Conservation (phyloP, 352 stramenopile species). For the Globisporangium paddicum region DNA sequence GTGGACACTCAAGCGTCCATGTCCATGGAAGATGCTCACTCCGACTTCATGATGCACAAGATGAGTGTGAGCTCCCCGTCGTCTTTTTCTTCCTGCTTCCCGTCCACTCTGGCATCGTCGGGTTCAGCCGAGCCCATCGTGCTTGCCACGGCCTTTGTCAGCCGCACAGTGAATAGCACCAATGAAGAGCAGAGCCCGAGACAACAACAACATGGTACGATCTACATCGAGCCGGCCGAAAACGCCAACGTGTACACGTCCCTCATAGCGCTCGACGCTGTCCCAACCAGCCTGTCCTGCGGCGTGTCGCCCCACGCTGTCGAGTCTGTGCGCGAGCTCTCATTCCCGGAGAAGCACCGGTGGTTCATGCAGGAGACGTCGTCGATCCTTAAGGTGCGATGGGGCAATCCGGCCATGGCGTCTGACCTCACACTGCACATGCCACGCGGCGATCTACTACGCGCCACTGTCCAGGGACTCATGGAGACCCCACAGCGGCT, state of each 20-base stretch:
- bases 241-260: slow-evolving; percentile 29
- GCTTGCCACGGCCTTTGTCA: slow-evolving; percentile 35
- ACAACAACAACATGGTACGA: slow-evolving; percentile 15
- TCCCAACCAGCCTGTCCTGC: slow-evolving; percentile 12
- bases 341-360: slow-evolving; percentile 49
- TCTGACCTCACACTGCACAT: slow-evolving; percentile 27
- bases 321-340: slow-evolving; percentile 28
- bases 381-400: slow-evolving; percentile 33
- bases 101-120: not conserved
- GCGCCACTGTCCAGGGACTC: slow-evolving; percentile 24
- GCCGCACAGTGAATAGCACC: slow-evolving; percentile 12
- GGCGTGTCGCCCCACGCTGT: slow-evolving; percentile 26
- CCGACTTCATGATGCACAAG: slow-evolving; percentile 3
- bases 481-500: slow-evolving; percentile 28
- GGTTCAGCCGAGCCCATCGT: slow-evolving; percentile 20
- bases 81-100: slow-evolving; percentile 7
- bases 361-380: slow-evolving; percentile 56
- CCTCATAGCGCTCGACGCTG: slow-evolving; percentile 10
- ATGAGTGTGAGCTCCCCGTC: slow-evolving; percentile 3
- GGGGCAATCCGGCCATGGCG: slow-evolving; percentile 19
- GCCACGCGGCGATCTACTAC: slow-evolving; percentile 33
- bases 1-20: not conserved
- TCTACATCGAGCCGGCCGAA: slow-evolving; percentile 23
- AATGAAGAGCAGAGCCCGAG: not conserved
- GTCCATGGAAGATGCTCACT: not conserved